Percentiles rank a stretch among this genome's conserved stretches.
Evolutionary conservation across 306 rosid genomes (phyloP).

Genomic region (Fagus crenata): DNA sequence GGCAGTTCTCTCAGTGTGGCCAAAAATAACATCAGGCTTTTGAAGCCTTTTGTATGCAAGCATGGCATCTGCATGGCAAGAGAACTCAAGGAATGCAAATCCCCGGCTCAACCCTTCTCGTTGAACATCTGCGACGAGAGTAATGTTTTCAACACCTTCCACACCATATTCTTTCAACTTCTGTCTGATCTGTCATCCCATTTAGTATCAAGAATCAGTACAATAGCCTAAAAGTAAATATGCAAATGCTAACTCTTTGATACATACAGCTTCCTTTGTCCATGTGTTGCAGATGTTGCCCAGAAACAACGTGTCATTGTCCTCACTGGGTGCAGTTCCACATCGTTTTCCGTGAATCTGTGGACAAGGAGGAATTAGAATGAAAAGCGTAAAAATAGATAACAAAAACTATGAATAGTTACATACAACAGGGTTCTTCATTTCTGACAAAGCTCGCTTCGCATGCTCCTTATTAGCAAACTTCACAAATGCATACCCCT

Average conservation of each 20-base stretch:
- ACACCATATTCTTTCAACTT: slow-evolving; percentile 70
- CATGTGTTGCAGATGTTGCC: slow-evolving; percentile 83
- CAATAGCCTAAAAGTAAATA: slow-evolving; percentile 21
- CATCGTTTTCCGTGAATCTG: slow-evolving; percentile 82
- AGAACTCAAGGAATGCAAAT: slow-evolving; percentile 79
- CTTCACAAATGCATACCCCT: slow-evolving; percentile 78
- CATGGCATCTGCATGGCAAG: slow-evolving; percentile 76
- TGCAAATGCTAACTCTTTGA: slow-evolving; percentile 13
- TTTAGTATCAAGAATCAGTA: slow-evolving; percentile 28
- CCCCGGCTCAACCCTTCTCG: slow-evolving; percentile 70
- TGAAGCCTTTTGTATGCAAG: slow-evolving; percentile 86
- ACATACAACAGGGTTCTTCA: slow-evolving; percentile 82
- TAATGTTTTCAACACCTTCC: slow-evolving; percentile 71
- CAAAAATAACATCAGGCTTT: slow-evolving; percentile 77
- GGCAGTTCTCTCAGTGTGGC: slow-evolving; percentile 77
- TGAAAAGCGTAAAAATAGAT: slow-evolving; percentile 5
- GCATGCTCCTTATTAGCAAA: slow-evolving; percentile 72
- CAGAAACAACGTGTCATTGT: slow-evolving; percentile 66
- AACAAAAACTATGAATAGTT: slow-evolving; percentile 25
- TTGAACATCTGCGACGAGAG: slow-evolving; percentile 63
- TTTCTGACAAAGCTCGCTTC: slow-evolving; percentile 65
- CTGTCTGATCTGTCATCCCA: slow-evolving; percentile 60
- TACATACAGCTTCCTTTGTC: slow-evolving; percentile 81
- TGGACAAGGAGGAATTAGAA: slow-evolving; percentile 26
- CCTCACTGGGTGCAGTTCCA: slow-evolving; percentile 76